A percentile compares a stretch with the other conserved stretches of the same genome.
phyloP scores from a whole-genome alignment of 768 basidiomycete species.

The Calvatia gigantea region DNA sequence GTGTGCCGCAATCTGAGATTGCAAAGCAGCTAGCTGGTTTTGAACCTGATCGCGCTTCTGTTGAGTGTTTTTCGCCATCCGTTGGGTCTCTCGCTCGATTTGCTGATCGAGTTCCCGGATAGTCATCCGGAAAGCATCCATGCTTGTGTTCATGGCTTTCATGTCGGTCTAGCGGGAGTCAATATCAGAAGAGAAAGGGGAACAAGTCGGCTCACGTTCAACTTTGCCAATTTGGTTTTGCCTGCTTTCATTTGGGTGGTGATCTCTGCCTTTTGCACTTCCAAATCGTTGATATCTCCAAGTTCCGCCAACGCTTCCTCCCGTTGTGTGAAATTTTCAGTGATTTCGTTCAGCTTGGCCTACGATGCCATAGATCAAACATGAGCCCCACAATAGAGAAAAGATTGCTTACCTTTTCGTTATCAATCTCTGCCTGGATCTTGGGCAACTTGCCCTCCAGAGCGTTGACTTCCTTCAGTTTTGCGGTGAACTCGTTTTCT shows the following conservation, averaged over 20 bases:
- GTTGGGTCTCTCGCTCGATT: slow-evolving; percentile 51
- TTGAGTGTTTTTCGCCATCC: slow-evolving; percentile 54
- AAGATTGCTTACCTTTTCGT: slow-evolving; percentile 29
- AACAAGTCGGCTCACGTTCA: slow-evolving; percentile 37
- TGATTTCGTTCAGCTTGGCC: slow-evolving; percentile 28
- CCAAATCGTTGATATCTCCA: slow-evolving; percentile 30
- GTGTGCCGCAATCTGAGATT: slow-evolving; percentile 31
- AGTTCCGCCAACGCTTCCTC: slow-evolving; percentile 28
- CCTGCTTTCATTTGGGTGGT: slow-evolving; percentile 43
- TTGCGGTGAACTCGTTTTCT: slow-evolving; percentile 48
- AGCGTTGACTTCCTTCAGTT: slow-evolving; percentile 34
- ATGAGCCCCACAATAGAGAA: background rate
- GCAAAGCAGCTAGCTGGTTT: slow-evolving; percentile 45
- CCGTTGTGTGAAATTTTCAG: slow-evolving; percentile 24
- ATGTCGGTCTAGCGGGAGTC: slow-evolving; percentile 40
- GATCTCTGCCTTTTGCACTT: slow-evolving; percentile 41
- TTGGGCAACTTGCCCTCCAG: slow-evolving; percentile 31
- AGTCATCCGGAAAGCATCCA: slow-evolving; percentile 27
- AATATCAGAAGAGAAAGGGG: background rate
- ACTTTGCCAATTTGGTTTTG: slow-evolving; percentile 36
- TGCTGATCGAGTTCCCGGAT: slow-evolving; percentile 39
- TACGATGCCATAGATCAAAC: slow-evolving; percentile 12
- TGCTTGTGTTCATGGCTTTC: slow-evolving; percentile 41
- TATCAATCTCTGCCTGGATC: slow-evolving; percentile 29
- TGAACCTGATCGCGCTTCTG: slow-evolving; percentile 59